Base-by-base conservation (phyloP, 2,329 filamentous ascomycete species). In the Stagonosporopsis tanaceti region DNA sequence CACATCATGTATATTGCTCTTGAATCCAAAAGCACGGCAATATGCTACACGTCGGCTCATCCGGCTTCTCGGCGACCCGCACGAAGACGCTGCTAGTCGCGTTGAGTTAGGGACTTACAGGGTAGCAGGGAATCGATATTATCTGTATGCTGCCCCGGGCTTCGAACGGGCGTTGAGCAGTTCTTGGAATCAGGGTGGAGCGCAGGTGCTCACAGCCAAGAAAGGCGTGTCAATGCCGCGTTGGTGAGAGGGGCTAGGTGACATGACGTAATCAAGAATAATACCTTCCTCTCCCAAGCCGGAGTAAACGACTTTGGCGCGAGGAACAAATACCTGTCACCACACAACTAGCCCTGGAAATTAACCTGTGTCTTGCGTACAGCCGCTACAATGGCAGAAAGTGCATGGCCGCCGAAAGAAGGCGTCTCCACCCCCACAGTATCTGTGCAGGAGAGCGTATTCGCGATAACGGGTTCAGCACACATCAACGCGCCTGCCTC, bases 401-500 rank as follows among this genome's bases (percentile, higher is more conserved):
- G 25, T 3, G 30, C n/a, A 27, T 59, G 56, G 56, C 57, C 57
- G 8, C 57, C 57, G 15, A 40, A 47, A 17, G 50, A 44, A 12
- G 46, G 46, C 7, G 6, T 59, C 20, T 48, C 57, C 9, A 59
- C 57, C 7, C 57, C 57, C 17, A 55, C 42, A 11, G 57, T 59
- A 14, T 40, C 57, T 15, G 35, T 25, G 27, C 20, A 47, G 9
- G 20, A 55, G 8, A 44, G 47, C 20, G 51, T 59, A 1, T 41
- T 59, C 15, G 48, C 51, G 5, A 39, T 48, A 12, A 46, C 57
- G 1, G 52, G 51, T 25, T 55, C 47, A 14, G 39, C 47, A 12
- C 25, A 27, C 14, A 59, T 59, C 34, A 37, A 47, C 14, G 66
- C 66, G 7, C 65, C 66, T 2, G 66, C 66, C 12, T 39, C 60